phyloP scores from a whole-genome alignment of 2,329 filamentous ascomycete genomes.

The Trichoderma endophyticum region DNA sequence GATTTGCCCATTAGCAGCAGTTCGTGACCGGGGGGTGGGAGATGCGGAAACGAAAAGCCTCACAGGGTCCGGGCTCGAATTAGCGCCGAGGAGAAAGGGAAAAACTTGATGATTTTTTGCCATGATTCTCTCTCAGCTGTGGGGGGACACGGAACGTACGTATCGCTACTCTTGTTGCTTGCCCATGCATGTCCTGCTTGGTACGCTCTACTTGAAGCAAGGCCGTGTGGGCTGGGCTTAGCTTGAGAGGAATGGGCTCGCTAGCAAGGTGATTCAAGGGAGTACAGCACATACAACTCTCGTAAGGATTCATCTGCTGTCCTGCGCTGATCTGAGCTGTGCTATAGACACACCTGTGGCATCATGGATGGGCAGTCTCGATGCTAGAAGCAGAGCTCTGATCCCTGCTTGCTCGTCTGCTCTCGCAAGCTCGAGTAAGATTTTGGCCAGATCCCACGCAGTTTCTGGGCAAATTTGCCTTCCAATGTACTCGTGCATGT shows the following conservation, averaged over 20 bases:
- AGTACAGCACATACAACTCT: neutral
- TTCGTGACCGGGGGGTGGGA: slow-evolving; percentile 6
- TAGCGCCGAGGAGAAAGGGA: neutral
- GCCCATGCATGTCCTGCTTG: neutral
- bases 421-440: neutral
- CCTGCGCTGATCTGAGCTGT: neutral
- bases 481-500: neutral
- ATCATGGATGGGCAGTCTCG: neutral
- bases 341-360: slow-evolving; percentile 1
- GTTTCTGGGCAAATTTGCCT: neutral
- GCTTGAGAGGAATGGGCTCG: neutral
- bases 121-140: neutral
- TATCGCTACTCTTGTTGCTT: neutral
- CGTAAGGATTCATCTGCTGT: neutral
- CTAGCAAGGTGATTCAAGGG: neutral
- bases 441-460: neutral
- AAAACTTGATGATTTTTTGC: neutral
- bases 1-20: neutral
- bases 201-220: neutral
- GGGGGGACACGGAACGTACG: neutral
- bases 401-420: neutral
- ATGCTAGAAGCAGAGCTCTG: neutral
- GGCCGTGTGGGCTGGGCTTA: neutral
- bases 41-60: neutral
- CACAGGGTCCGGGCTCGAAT: neutral